These are phyloP conservation scores for Neurospora sp. DNA, from an alignment of 495 filamentous ascomycete genomes.

Conservation along the genomic window DNA sequence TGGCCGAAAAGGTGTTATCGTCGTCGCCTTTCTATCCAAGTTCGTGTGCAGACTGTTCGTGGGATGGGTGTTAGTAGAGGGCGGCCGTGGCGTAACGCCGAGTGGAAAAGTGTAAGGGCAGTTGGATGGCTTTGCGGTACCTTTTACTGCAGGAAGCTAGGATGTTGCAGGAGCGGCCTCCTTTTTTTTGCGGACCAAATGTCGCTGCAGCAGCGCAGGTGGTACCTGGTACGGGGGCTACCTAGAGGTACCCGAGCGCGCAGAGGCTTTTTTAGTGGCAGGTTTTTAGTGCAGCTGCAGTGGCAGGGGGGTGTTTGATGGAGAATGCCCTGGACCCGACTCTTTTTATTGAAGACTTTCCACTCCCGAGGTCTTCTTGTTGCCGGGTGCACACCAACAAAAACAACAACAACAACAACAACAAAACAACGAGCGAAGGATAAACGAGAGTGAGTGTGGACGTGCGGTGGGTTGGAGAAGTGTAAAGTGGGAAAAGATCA, in stretches of 20 bases:
- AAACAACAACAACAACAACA: not conserved
- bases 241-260: not conserved
- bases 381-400: not conserved
- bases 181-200: conserved; percentile 3
- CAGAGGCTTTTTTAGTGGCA: not conserved
- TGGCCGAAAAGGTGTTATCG: not conserved
- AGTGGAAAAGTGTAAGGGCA: conserved; percentile 6
- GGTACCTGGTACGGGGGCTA: not conserved
- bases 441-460: not conserved
- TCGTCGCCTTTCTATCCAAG: not conserved
- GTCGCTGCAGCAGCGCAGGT: not conserved
- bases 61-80: conserved; percentile 1
- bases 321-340: not conserved
- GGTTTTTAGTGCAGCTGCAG: not conserved
- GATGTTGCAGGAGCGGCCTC: conserved; percentile 3
- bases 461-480: not conserved
- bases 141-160: not conserved
- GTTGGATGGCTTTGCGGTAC: not conserved
- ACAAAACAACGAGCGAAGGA: not conserved
- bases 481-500: not conserved
- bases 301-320: not conserved
- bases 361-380: not conserved
- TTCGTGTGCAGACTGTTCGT: conserved; percentile 6
- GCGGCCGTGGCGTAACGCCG: conserved; percentile 13
- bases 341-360: not conserved